Base-by-base conservation (phyloP, 2,329 filamentous ascomycete species). In the Macroventuria anomochaeta region DNA sequence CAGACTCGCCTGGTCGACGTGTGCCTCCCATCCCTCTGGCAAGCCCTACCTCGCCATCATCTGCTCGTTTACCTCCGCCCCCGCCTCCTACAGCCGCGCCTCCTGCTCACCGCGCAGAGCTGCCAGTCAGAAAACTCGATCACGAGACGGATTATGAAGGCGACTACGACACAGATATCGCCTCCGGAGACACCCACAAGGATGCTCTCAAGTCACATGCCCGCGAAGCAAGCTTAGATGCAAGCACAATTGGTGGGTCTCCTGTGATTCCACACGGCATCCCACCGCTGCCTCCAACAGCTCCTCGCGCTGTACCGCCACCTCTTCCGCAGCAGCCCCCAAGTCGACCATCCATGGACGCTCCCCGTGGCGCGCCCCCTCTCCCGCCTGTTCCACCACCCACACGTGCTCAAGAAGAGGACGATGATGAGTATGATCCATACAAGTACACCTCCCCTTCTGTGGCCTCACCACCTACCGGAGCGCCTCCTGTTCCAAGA, bases 81-180 rank as follows among this genome's bases (percentile, higher is more conserved):
- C 80, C 79, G 7, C 79, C 79, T 15, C 78, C 78, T 10, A 69
- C 68, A 20, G 64, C 67, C 21, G 70, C 70, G 11, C 73, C 75
- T 38, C 71, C 71, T n/a, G 73, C 67, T 46, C 70, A 75, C n/a
- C 71, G 73, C 26, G 62, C 60, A 23, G 73, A 76, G 15, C 64
- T 58, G 18, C 62, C 67, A 3, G 54, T 66, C 13, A 66, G 59
- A 42, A 68, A 62, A 18, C 77, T 83, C 33, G 87, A 88, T 12
- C 87, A 86, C 21, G 83, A 91, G 28, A 96, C 91, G 0, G 93
- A 97, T 69, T 97, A 97, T 69, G 95, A 99, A 71, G 95, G 93
- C 6, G 95, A 97, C 70, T 97, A 97, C 71, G 95, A 97, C 65
- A 97, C 95, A 6, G 95, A 97, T 71, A 97, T 97, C 70, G 93